Base-by-base conservation (phyloP, 1,284 basidiomycete species). In the Ceratobasidium sp. region DNA sequence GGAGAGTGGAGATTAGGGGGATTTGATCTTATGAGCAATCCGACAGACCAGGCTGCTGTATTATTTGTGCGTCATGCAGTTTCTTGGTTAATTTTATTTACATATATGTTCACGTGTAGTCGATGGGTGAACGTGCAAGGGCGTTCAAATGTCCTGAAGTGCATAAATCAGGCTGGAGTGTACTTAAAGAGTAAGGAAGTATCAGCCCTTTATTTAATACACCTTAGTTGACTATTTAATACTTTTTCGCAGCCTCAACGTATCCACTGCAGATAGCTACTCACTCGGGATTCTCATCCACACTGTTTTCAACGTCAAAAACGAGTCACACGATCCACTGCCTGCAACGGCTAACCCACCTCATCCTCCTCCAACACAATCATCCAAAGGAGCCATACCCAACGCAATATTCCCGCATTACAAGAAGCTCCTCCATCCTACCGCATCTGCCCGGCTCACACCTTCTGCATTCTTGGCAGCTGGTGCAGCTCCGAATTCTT, bases 1-100 rank as follows among this genome's bases (percentile, higher is more conserved):
- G 94, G 97, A 23, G 98, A 99, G 83, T 99, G 96, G 97, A 93
- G 93, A 79, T 83, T 99, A 9, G 96, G 93, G 38, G 97, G 97
- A 0, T 96, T 99, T 78, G 98, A 99, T 78, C 82, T 96, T 0
- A 82, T 98, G 77, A 96, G 92, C 77, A 92, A 86, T 78, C 85
- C 91, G 2, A 91, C 88, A 78, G 94, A 96, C 72, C 88, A 91
- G n/a, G 80, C 84, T 57, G 86, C 91, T 11, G 85, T 93, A 30
- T 82, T 96, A 79, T 94, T 94, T 84, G 94, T 95, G 81, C 81
- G 90, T 83, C 75, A 74, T 73, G 38, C 18, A 13, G 13, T 23
- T 26, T 6, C 14, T 13, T 59, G 26, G 32, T 26, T 43, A 44
- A 38, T 26, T 70, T 2, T 41, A 72, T 13, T 52, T 63, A 13